phyloP scores from a whole-genome alignment of 768 basidiomycete genomes.

The Cystofilobasidium bisporidii region DNA sequence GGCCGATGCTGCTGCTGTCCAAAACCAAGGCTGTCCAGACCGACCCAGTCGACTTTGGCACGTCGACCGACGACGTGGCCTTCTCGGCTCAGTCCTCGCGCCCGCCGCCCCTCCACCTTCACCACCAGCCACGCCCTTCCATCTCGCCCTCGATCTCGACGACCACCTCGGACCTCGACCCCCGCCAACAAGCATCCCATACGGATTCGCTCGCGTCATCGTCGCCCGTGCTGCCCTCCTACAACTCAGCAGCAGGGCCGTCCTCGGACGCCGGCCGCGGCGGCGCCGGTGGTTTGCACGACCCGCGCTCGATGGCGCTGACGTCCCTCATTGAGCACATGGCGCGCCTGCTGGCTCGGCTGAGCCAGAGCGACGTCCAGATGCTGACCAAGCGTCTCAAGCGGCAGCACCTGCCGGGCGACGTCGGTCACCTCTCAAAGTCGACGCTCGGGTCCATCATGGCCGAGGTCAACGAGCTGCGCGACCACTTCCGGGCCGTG shows the following conservation, averaged over 20 bases:
- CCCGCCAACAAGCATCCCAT: neutral
- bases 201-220: neutral
- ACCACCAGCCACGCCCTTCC: neutral
- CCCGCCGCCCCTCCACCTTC: neutral
- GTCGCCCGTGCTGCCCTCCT: neutral
- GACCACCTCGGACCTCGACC: neutral
- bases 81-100: too few relatives aligned
- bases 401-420: conserved; percentile 73
- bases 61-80: conserved; percentile 8
- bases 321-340: conserved; percentile 46
- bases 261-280: conserved; percentile 3
- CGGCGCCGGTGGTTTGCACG: conserved; percentile 11
- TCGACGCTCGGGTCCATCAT: conserved; percentile 67
- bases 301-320: conserved; percentile 35
- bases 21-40: conserved; percentile 63
- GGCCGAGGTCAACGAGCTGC: conserved; percentile 58
- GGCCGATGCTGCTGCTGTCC: conserved; percentile 47
- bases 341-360: conserved; percentile 52
- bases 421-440: conserved; percentile 75
- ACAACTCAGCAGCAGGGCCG: neutral
- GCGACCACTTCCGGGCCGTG: conserved; percentile 55
- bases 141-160: conserved; percentile 10
- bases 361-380: conserved; percentile 68
- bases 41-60: conserved; percentile 42
- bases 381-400: conserved; percentile 82